Conservation (phyloP, 208 protist species). For the Tritrichomonas foetus region DNA sequence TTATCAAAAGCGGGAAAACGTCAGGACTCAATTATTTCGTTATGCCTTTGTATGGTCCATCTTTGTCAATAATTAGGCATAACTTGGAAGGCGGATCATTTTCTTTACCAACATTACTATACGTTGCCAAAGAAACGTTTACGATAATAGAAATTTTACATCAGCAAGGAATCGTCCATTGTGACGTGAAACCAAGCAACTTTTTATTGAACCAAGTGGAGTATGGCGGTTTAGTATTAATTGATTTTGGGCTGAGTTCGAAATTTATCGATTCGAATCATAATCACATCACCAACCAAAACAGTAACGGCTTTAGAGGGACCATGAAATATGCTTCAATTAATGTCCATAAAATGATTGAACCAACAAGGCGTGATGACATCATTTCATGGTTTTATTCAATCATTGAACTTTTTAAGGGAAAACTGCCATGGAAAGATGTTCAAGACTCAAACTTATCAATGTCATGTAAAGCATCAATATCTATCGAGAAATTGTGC, state of each 20-base stretch:
- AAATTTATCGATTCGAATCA: neutral
- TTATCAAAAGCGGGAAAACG: neutral
- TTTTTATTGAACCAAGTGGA: neutral
- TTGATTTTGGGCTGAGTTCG: conserved; percentile 19
- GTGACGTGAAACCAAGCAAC: neutral
- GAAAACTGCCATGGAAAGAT: neutral
- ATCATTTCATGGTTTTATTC: conserved; percentile 12
- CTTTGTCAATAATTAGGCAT: neutral
- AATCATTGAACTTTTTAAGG: neutral
- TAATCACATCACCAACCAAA: neutral
- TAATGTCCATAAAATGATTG: neutral
- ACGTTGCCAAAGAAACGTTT: neutral
- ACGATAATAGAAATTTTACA: neutral
- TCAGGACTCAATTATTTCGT: neutral
- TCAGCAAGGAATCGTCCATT: neutral
- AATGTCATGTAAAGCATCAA: neutral
- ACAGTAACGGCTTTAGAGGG: neutral
- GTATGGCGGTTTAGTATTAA: neutral
- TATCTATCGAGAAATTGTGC: neutral
- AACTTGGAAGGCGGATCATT: neutral
- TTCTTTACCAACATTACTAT: neutral
- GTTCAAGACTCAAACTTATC: neutral
- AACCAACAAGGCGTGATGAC: neutral
- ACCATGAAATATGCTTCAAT: neutral
- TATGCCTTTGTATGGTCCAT: neutral